Evolutionary conservation across 108 stramenopile species (phyloP), one percentile per base, ranked within the genome.

Genomic region (Cyclostephanos tholiformis): DNA sequence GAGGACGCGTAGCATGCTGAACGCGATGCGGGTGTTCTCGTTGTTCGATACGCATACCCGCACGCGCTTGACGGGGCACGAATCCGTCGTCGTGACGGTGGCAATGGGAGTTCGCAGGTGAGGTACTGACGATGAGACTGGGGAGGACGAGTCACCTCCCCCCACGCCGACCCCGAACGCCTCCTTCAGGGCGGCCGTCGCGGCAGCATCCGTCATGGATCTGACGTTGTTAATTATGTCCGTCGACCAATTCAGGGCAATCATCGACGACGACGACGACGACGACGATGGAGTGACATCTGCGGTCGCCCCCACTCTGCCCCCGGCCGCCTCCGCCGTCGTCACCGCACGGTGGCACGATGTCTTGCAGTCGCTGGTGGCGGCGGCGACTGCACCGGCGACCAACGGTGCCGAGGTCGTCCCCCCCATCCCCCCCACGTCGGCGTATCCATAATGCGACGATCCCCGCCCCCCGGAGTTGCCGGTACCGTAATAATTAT

Each of bases 41-140:
- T 97, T 99, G 86, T 98, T 97, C 62, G 92, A 86, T 6, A 96
- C 96, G 65, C 96, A 96, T 6, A 99, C 86, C 19, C 97, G 87
- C 1, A 99, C 75, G 25, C 97, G 95, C 65, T 96, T 97, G 20
- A 82, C 55, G 60, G 78, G 74, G 30, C 56, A 76, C 16, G 79
- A 56, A 23, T 35, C 27, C 14, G 14, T 25, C 30, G 35, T 66
- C 29, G 48, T 27, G 25, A 14, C 19, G 41, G 19, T 25, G 13
- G 30, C 5, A 26, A 30, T 65, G n/a, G 25, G 25, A 58, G 7
- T 60, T 3, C 46, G 74, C 12, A 6, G 67, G 27, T 0, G 29
- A 10, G 25, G 46, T 52, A n/a, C 16, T 43, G 63, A 38, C 48
- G 49, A 50, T 48, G 61, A 60, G 50, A 16, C 4, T 63, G 66